phyloP scores from a whole-genome alignment of 768 basidiomycete genomes.

The Agaricus subrufescens region DNA sequence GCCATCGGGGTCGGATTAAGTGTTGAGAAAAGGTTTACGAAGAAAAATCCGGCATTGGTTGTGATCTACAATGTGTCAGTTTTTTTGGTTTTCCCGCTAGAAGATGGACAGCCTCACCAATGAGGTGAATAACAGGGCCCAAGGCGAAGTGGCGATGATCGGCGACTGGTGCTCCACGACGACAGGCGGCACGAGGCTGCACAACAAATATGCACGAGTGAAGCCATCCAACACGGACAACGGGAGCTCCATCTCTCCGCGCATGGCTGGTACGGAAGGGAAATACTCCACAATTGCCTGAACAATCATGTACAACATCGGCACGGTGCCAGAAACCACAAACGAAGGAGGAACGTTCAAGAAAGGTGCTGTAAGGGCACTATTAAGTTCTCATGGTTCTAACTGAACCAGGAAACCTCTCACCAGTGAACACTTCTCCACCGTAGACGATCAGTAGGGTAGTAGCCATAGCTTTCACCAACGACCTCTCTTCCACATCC shows the following conservation, averaged over 20 bases:
- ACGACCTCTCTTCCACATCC: constrained; percentile 46
- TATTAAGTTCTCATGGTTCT: background rate
- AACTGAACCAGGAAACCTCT: constrained; percentile 15
- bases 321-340: constrained; percentile 66
- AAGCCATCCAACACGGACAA: constrained; percentile 74
- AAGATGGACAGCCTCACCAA: constrained; percentile 35
- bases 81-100: background rate
- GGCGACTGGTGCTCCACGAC: constrained; percentile 50
- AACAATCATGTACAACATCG: constrained; percentile 52
- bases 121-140: constrained; percentile 71
- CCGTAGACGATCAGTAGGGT: constrained; percentile 71
- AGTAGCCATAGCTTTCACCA: constrained; percentile 50
- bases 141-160: constrained; percentile 59
- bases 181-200: constrained; percentile 68
- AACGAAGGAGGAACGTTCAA: constrained; percentile 72
- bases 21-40: constrained; percentile 62
- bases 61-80: constrained; percentile 39
- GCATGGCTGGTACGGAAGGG: constrained; percentile 49
- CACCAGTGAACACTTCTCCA: constrained; percentile 69
- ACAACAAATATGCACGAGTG: constrained; percentile 73
- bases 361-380: constrained; percentile 43
- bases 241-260: constrained; percentile 61
- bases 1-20: constrained; percentile 59
- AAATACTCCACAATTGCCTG: constrained; percentile 62
- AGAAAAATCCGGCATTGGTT: constrained; percentile 80